Base-by-base conservation (phyloP, 352 stramenopile genomes). In the Ochromonadaceae sp. region DNA sequence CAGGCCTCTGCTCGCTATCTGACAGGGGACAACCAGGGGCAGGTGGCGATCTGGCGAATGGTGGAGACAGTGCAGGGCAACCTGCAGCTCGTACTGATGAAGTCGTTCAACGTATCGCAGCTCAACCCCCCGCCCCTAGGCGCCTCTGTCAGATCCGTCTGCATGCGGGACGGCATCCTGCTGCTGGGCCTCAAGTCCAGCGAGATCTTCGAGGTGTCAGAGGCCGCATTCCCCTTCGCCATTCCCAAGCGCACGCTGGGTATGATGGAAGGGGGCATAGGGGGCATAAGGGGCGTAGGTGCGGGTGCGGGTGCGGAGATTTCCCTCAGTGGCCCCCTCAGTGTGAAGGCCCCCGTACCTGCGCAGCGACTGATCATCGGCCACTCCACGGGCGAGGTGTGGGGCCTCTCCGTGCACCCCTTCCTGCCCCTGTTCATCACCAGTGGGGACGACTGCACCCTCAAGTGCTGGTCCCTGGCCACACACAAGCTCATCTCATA, bases 351-450 rank as follows among this genome's bases (percentile, higher is more conserved):
- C n/a, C n/a, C n/a, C n/a, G n/a, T n/a, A n/a, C n/a, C n/a, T n/a
- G n/a, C n/a, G n/a, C n/a, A n/a, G n/a, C n/a, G 67, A 1, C 42
- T 76, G 0, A 42, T 76, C 0, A 31, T 55, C 28, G 68, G 69
- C 10, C 85, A 94, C 53, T 82, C 67, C 52, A 65, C 71, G 1
- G 73, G 81, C 41, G 82, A 92, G 61, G 65, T 93, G 0, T 87
- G 88, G 70, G 85, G 83, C 10, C 70, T 95, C 14, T 80, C 83
- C 25, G 72, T 87, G 0, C 90, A 88, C 49, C 75, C 80, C 15
- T 70, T 72, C 0, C 86, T 87, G 65, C 71, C 61, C 7, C 75
- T 86, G 63, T 89, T 87, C 44, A 86, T 78, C 38, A 93, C 86
- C 9, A 78, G 74, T 0, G 87, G 87, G 1, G 87, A 93, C 59